phyloP scores from a whole-genome alignment of 1,284 basidiomycete species.

The Leccinum pseudoinsigne region DNA sequence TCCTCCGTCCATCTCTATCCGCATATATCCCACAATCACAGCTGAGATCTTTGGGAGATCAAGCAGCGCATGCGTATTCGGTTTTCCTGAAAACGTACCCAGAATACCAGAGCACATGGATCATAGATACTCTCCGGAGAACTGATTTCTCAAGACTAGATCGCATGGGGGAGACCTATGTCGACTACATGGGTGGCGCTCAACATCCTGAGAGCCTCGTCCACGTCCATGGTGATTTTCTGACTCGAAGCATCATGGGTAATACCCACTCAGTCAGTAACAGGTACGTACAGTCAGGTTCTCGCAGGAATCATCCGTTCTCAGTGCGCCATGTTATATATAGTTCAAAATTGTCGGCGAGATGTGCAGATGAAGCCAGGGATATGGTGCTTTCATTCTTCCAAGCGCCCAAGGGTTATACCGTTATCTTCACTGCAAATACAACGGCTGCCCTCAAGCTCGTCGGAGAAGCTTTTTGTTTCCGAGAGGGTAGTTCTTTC shows the following conservation, averaged over 20 bases:
- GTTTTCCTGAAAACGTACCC: constrained; percentile 43
- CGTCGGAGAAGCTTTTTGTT: constrained; percentile 79
- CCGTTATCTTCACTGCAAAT: constrained; percentile 81
- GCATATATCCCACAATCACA: constrained; percentile 32
- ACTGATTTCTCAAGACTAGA: constrained; percentile 70
- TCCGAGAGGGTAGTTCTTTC: constrained; percentile 52
- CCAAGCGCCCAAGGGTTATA: constrained; percentile 69
- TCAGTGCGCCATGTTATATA: constrained; percentile 7
- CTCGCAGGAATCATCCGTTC: constrained; percentile 1
- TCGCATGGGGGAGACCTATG: constrained; percentile 64
- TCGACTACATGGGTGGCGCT: constrained; percentile 82
- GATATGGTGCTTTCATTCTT: constrained; percentile 72
- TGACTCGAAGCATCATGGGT: constrained; percentile 65
- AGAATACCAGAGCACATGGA: constrained; percentile 63
- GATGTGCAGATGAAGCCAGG: constrained; percentile 67
- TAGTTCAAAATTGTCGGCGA: constrained; percentile 69
- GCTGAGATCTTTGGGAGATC: constrained; percentile 24
- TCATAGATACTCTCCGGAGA: constrained; percentile 66
- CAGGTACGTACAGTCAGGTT: constrained; percentile 50
- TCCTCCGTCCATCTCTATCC: constrained; percentile 16
- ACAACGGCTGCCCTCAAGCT: constrained; percentile 79
- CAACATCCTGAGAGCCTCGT: constrained; percentile 76
- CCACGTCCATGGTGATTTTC: constrained; percentile 64
- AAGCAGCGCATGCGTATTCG: constrained; percentile 36
- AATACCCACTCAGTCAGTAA: constrained; percentile 83